Evolutionary conservation across 805 yeast genomes (phyloP), one percentile per base, ranked within the genome.

Genomic region (Ogataea wickerhamii): DNA sequence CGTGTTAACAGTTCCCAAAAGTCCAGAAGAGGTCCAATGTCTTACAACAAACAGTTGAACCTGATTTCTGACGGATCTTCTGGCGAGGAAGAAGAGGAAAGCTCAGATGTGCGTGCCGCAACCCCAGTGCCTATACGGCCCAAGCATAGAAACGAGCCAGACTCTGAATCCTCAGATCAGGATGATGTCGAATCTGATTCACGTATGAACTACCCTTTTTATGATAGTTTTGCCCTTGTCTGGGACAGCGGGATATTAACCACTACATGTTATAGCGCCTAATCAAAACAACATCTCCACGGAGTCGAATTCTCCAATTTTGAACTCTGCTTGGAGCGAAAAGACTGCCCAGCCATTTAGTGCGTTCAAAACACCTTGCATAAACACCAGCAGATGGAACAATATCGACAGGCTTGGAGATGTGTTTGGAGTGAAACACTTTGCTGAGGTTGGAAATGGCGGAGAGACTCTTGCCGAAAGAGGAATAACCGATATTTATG

Each of bases 351-450:
- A 49, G 27, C 61, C 60, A 1, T 56, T 65, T 32, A 66, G 75
- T 53, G 73, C 72, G 1, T 70, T 70, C 40, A 65, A 58, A 36
- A 70, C 76, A 1, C 74, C 76, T 1, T 64, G 49, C 45, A 46
- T 66, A n/a, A 64, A 58, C 35, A 61, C 72, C 2, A 59, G 68
- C 25, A 44, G 74, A 31, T 70, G 76, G 73, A 64, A 63, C 36
- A 71, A 70, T 37, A 45, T 65, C 31, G 66, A 60, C 29, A 48
- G 51, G 18, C 36, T 60, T 23, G 64, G 69, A 10, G 61, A 52
- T 19, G 56, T 53, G 10, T 58, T 52, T 34, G 66, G 61, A 10
- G 58, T 54, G 22, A 51, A 50, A 27, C 49, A 52, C 17, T 51
- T 49, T 34, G 59, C 54, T 4, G 54, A 49, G 18, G 53, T 48